phyloP scores from a whole-genome alignment of 257 asterid species.

The Cinchona pubescens region DNA sequence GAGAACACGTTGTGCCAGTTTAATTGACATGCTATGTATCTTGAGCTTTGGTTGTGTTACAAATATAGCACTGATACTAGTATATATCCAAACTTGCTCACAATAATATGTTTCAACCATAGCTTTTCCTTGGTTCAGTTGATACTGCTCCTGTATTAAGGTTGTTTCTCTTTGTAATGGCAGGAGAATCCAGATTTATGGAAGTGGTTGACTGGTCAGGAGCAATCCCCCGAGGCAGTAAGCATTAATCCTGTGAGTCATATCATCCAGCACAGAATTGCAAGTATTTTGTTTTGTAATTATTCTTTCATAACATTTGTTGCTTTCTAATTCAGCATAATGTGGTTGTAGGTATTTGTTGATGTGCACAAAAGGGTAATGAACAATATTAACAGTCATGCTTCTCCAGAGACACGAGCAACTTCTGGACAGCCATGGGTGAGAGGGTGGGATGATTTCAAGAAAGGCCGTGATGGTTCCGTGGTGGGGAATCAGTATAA shows the following conservation, averaged over 20 bases:
- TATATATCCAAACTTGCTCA: neutral
- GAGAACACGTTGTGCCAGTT: neutral
- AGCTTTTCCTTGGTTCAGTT: neutral
- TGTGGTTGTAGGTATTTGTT: slow-evolving; percentile 53
- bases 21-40: neutral
- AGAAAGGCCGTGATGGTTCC: slow-evolving; percentile 69
- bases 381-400: slow-evolving; percentile 57
- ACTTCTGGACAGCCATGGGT: slow-evolving; percentile 79
- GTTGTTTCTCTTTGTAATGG: slow-evolving; percentile 12
- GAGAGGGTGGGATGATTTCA: slow-evolving; percentile 96
- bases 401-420: slow-evolving; percentile 84
- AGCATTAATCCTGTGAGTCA: slow-evolving; percentile 65
- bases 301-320: neutral
- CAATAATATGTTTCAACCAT: neutral
- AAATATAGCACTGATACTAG: neutral
- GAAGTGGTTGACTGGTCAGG: slow-evolving; percentile 91
- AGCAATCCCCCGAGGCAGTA: slow-evolving; percentile 74
- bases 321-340: neutral
- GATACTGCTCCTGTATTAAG: neutral
- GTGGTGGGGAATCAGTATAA: slow-evolving; percentile 76
- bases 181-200: slow-evolving; percentile 98
- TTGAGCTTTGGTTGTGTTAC: neutral
- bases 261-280: slow-evolving; percentile 1
- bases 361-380: slow-evolving; percentile 62
- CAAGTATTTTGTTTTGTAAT: neutral